phyloP scores from a whole-genome alignment of 75 land plant species.

The Gnetum montanum region DNA sequence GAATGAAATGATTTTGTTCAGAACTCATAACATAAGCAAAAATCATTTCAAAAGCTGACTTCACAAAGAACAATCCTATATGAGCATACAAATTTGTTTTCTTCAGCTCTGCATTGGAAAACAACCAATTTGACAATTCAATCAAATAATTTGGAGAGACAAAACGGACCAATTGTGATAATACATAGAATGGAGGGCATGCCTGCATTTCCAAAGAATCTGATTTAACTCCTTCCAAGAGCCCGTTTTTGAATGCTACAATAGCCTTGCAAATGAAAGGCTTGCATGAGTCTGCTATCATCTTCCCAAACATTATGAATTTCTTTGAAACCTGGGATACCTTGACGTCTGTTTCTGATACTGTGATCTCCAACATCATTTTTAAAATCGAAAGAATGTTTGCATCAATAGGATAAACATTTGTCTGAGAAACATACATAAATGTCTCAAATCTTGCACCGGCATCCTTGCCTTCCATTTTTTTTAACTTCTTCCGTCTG shows the following conservation, averaged over 20 bases:
- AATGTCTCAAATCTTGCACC: conserved; percentile 8
- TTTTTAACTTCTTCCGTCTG: too few relatives aligned
- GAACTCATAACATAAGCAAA: conserved; percentile 12
- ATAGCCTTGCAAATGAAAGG: conserved; percentile 16
- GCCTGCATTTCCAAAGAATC: conserved; percentile 11
- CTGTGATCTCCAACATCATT: conserved; percentile 4
- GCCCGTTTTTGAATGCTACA: conserved; percentile 22
- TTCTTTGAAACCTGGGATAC: not conserved
- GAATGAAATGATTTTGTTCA: not conserved
- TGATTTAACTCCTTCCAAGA: conserved; percentile 16
- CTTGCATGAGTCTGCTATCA: conserved; percentile 18
- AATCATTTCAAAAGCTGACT: conserved; percentile 28
- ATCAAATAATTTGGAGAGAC: conserved; percentile 44
- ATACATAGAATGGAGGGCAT: conserved; percentile 15
- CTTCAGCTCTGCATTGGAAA: too few relatives aligned
- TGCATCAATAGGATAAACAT: conserved; percentile 27
- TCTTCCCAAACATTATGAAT: not conserved
- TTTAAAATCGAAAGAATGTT: conserved; percentile 25
- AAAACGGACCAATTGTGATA: conserved; percentile 17
- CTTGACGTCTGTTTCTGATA: conserved; percentile 2
- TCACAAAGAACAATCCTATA: conserved; percentile 29
- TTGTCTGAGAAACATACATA: conserved; percentile 8
- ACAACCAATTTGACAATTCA: conserved; percentile 36
- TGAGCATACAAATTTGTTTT: too few relatives aligned
- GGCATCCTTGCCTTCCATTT: not conserved